phyloP scores from a whole-genome alignment of 805 yeast species.

The Candida nonsorbophila region DNA sequence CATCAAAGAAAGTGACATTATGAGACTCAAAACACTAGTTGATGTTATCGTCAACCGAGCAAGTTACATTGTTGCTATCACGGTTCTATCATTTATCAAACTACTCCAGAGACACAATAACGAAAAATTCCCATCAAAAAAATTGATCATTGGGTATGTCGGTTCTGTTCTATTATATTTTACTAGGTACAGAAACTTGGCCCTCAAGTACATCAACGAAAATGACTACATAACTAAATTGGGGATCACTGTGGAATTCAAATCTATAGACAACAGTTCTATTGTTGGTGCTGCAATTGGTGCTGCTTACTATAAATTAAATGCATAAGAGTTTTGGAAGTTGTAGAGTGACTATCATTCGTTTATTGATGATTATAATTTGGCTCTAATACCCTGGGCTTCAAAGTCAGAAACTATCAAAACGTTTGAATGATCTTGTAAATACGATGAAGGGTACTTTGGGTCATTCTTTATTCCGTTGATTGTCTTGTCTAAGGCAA shows the following conservation, averaged over 20 bases:
- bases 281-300: conserved; percentile 53
- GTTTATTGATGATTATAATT: conserved; percentile 16
- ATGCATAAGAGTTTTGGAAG: neutral
- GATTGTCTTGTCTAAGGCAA: conserved; percentile 44
- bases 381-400: conserved; percentile 36
- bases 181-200: conserved; percentile 27
- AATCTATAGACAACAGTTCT: conserved; percentile 40
- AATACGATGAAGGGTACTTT: conserved; percentile 44
- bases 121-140: conserved; percentile 13
- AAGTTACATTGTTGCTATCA: conserved; percentile 36
- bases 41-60: conserved; percentile 39
- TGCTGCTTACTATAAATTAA: conserved; percentile 28
- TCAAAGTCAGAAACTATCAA: conserved; percentile 43
- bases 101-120: conserved; percentile 17
- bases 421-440: conserved; percentile 43
- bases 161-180: conserved; percentile 50
- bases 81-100: conserved; percentile 33
- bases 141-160: conserved; percentile 40
- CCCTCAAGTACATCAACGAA: conserved; percentile 16
- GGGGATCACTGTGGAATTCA: conserved; percentile 31
- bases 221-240: conserved; percentile 17
- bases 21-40: conserved; percentile 23
- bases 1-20: conserved; percentile 21
- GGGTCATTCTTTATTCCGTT: conserved; percentile 32
- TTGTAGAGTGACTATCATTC: neutral